Percentiles rank a stretch among this genome's conserved stretches.
phyloP scores from a whole-genome alignment of 805 yeast genomes.

The Hanseniaspora hatyaiensis region DNA sequence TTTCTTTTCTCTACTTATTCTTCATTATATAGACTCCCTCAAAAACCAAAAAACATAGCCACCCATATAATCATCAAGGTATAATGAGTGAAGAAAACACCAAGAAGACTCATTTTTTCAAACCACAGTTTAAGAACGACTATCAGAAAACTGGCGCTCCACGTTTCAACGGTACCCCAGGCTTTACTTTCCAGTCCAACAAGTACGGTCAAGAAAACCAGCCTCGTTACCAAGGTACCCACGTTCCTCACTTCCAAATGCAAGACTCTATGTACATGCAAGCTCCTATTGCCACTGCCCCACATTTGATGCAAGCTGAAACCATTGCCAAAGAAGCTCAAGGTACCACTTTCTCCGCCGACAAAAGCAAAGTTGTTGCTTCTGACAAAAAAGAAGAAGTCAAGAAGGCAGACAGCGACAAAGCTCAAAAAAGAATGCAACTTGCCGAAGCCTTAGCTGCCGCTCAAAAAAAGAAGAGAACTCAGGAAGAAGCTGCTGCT shows the following conservation, averaged over 20 bases:
- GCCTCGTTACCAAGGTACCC: not conserved
- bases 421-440: not conserved
- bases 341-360: slow-evolving; percentile 16
- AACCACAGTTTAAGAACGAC: not conserved
- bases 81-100: slow-evolving; percentile 5
- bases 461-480: slow-evolving; percentile 15
- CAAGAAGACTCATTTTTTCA: not conserved
- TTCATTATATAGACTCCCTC: too few relatives aligned
- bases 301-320: slow-evolving; percentile 19
- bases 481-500: slow-evolving; percentile 13
- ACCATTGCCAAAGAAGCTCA: slow-evolving; percentile 23
- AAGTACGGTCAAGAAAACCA: not conserved
- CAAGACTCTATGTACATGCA: too few relatives aligned
- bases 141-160: not conserved
- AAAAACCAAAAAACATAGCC: too few relatives aligned
- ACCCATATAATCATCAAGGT: too few relatives aligned
- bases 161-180: not conserved
- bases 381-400: not conserved
- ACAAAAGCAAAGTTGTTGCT: slow-evolving; percentile 1
- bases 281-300: slow-evolving; percentile 17
- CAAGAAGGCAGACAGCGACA: slow-evolving; percentile 1
- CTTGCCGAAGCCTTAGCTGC: not conserved
- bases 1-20: too few relatives aligned
- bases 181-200: too few relatives aligned
- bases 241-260: too few relatives aligned